Conservation (phyloP, 192 early-diverging fungal species). For the Umbelopsis ramanniana region DNA sequence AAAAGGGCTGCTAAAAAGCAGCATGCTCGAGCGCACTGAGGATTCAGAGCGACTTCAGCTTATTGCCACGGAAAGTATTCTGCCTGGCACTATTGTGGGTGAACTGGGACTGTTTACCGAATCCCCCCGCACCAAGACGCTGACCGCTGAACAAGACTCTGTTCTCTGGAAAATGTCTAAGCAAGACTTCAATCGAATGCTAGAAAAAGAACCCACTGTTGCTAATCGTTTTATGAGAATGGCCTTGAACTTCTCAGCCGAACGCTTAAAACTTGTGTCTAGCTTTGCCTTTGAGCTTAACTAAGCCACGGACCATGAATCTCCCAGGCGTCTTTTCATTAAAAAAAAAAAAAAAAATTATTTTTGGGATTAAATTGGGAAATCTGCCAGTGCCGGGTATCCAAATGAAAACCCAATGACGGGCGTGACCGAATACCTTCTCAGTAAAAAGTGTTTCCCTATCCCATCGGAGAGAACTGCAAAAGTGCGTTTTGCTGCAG, state of each 20-base stretch:
- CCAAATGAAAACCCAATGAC: slow-evolving; percentile 5
- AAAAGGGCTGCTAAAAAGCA: slow-evolving; percentile 63
- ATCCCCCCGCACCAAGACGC: slow-evolving; percentile 45
- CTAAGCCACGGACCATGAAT: slow-evolving; percentile 3
- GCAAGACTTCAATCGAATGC: slow-evolving; percentile 66
- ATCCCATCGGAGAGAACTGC: neutral
- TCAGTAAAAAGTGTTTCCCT: neutral
- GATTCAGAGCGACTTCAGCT: slow-evolving; percentile 41
- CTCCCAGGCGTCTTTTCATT: neutral
- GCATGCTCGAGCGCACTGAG: slow-evolving; percentile 16
- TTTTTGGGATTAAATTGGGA: neutral
- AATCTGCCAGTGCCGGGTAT: slow-evolving; percentile 11
- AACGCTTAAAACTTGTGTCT: slow-evolving; percentile 54
- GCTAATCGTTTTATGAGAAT: slow-evolving; percentile 80
- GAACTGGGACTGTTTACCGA: slow-evolving; percentile 82
- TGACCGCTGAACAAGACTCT: slow-evolving; percentile 67
- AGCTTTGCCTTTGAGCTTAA: slow-evolving; percentile 49
- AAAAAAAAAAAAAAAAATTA: slow-evolving; percentile 10
- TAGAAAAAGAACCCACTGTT: slow-evolving; percentile 67
- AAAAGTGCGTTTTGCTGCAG: slow-evolving; percentile 2
- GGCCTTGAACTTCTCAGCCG: slow-evolving; percentile 74
- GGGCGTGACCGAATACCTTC: slow-evolving; percentile 8
- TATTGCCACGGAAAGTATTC: slow-evolving; percentile 69
- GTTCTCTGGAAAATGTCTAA: slow-evolving; percentile 79
- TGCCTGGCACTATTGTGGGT: slow-evolving; percentile 92